Conservation (phyloP, 495 filamentous ascomycete species). For the Entonaema liquescens region DNA sequence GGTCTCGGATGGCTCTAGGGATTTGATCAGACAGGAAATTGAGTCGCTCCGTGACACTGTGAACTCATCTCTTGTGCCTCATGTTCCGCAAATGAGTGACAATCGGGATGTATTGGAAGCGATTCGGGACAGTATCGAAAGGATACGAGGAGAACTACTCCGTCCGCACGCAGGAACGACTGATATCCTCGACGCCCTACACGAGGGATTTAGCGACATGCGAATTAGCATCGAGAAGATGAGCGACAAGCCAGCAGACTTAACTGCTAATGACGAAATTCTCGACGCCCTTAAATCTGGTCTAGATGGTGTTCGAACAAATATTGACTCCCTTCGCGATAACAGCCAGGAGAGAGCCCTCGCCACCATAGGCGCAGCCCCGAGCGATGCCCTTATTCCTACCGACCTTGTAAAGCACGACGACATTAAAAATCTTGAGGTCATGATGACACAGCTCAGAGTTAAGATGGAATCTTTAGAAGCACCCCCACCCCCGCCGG, state of each 20-base stretch:
- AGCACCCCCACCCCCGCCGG: conserved; percentile 56
- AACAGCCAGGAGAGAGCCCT: conserved; percentile 63
- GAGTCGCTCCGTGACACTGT: conserved; percentile 79
- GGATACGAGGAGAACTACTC: conserved; percentile 71
- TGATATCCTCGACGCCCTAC: conserved; percentile 82
- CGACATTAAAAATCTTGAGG: conserved; percentile 84
- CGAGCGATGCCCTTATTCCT: conserved; percentile 46
- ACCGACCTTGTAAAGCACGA: conserved; percentile 63
- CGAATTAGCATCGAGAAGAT: conserved; percentile 79
- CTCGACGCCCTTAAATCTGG: conserved; percentile 85
- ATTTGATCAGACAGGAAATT: conserved; percentile 79
- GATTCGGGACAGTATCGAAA: conserved; percentile 73
- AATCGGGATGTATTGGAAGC: conserved; percentile 71
- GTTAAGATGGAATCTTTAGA: conserved; percentile 86
- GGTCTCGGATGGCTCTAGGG: conserved; percentile 59
- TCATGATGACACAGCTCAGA: conserved; percentile 80
- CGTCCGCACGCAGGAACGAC: conserved; percentile 66
- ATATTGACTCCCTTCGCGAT: conserved; percentile 78
- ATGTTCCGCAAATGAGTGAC: conserved; percentile 55
- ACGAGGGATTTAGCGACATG: conserved; percentile 80
- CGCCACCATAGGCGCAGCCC: conserved; percentile 55
- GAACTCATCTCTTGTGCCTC: conserved; percentile 71
- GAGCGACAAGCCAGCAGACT: conserved; percentile 77
- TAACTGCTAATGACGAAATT: conserved; percentile 84
- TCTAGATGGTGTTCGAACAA: conserved; percentile 72